phyloP scores from a whole-genome alignment of 345 rosid species.

The Eucalyptus regnans region DNA sequence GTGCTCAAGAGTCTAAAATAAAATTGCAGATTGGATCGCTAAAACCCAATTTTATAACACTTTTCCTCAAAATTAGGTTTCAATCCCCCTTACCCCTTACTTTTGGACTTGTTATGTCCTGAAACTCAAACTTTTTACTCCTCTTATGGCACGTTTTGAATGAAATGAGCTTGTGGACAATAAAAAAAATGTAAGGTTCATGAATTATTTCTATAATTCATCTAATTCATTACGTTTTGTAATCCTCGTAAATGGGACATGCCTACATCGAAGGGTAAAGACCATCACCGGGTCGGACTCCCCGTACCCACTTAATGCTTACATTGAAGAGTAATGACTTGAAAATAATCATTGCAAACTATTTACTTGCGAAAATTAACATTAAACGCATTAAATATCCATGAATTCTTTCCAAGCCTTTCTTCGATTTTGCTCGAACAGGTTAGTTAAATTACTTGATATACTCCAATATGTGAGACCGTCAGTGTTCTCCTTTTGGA shows the following conservation, averaged over 20 bases:
- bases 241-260: not conserved
- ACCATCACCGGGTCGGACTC: not conserved
- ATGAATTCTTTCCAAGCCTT: not conserved
- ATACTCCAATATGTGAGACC: not conserved
- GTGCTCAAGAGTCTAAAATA: not conserved
- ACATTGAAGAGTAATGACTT: not conserved
- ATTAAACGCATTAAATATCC: not conserved
- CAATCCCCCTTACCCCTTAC: no score
- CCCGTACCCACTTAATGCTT: not conserved
- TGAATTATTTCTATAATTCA: not conserved
- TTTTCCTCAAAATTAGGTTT: no score
- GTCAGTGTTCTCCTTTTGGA: not conserved
- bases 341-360: not conserved
- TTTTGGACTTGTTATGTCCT: not conserved
- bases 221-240: not conserved
- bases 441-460: not conserved
- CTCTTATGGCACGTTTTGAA: not conserved
- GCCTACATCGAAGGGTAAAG: not conserved
- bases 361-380: not conserved
- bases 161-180: not conserved
- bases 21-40: accelerated
- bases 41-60: not conserved
- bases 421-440: not conserved
- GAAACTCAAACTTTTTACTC: not conserved
- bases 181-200: not conserved